Conservation (phyloP, 768 basidiomycete genomes). For the Suillus alpinus region DNA sequence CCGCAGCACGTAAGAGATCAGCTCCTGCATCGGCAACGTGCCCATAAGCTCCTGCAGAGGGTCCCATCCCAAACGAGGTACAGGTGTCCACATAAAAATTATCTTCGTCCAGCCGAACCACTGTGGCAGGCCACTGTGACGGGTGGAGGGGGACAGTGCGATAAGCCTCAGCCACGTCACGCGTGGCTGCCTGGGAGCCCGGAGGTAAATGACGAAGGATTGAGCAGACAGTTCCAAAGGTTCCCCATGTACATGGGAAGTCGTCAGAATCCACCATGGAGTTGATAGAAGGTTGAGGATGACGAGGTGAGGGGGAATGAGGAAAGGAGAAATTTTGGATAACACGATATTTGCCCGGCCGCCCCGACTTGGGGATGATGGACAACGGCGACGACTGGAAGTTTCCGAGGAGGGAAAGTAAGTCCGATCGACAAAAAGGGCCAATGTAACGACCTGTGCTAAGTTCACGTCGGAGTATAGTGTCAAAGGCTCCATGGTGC, state of each 20-base stretch:
- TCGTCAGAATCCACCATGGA: slow-evolving; percentile 26
- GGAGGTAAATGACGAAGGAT: slow-evolving; percentile 26
- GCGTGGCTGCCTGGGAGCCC: slow-evolving; percentile 24
- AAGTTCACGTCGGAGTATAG: slow-evolving; percentile 14
- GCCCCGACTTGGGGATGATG: slow-evolving; percentile 34
- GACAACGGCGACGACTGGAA: slow-evolving; percentile 17
- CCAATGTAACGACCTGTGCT: slow-evolving; percentile 25
- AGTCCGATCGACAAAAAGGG: neutral
- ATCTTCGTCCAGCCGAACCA: slow-evolving; percentile 16
- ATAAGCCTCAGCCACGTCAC: slow-evolving; percentile 35
- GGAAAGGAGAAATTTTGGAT: slow-evolving; percentile 41
- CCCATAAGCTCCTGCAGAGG: neutral
- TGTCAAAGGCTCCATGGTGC: slow-evolving; percentile 6
- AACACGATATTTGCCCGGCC: slow-evolving; percentile 28
- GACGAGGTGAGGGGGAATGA: neutral
- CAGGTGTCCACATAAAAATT: slow-evolving; percentile 7
- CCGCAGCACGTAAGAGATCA: neutral
- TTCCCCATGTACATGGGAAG: slow-evolving; percentile 44
- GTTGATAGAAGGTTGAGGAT: slow-evolving; percentile 29
- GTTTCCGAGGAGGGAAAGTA: slow-evolving; percentile 11
- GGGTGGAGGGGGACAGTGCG: slow-evolving; percentile 26
- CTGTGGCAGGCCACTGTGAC: slow-evolving; percentile 26
- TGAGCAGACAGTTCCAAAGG: slow-evolving; percentile 31
- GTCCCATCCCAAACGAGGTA: neutral
- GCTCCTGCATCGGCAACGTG: slow-evolving; percentile 1